Base-by-base conservation (phyloP, 176 grass and related monocot genomes). In the Zea luxurians region DNA sequence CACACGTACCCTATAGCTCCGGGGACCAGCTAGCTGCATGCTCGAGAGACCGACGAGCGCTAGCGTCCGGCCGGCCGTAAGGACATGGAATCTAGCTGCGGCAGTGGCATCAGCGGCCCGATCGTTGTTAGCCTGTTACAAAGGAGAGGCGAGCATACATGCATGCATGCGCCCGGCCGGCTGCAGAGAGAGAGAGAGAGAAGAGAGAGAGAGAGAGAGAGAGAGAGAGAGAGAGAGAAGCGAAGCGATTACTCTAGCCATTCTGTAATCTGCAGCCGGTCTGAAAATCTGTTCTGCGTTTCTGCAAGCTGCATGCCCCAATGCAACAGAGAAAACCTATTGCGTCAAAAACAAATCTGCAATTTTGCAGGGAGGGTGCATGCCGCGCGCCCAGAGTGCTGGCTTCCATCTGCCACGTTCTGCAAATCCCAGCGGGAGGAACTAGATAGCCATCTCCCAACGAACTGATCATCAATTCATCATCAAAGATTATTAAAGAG, bases 21-120 rank as follows among this genome's bases (percentile, higher is more conserved):
- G 44, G 71, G 84, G 78, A 81, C 84, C 78, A 81, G 44, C 78
- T 41, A 27, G 27, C 27, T 27, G 20, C 18, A 13, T 46, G 70
- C 20, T 68, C 17, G 4, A 68, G 44, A 27, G 70, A 36, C 63
- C 5, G 70, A 49, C 75, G 76, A 42, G 76, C 37, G 70, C 47
- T 66, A 78, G 44, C 42, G 53, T 65, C 27, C 42, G 45, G 60
- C 43, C 62, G 17, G 37, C 13, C 45, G 42, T 6, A 69, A 84
- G 76, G 76, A 3, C 84, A 52, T 38, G 84, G 84, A 86, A 86
- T 77, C 71, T 81, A 81, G 84, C 55, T 21, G 41, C 52, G 36
- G 76, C 76, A 78, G 42, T 49, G 60, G 40, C 49, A 75, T n/a
- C 49, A 37, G 38, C n/a, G n/a, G n/a, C 42, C 46, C 36, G 52